These are phyloP conservation scores for Barnettozyma vustinii DNA, from an alignment of 805 yeast species.

Conservation along the genomic window DNA sequence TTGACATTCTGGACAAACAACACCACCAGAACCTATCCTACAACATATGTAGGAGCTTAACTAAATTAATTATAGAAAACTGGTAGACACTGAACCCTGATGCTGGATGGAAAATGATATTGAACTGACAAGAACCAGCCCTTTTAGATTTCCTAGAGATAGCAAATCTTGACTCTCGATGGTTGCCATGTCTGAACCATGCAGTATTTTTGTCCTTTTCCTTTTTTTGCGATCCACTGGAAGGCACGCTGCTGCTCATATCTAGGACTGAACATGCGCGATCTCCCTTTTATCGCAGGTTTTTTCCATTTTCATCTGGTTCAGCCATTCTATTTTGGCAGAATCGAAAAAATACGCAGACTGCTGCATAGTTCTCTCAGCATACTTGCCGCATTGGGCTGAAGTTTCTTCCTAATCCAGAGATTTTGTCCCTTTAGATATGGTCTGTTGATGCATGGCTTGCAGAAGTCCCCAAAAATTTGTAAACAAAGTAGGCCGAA, in stretches of 20 bases:
- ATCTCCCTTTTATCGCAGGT: neutral
- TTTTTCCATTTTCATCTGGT: neutral
- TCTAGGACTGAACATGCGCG: neutral
- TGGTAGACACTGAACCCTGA: neutral
- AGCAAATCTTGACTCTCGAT: neutral
- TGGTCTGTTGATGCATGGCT: neutral
- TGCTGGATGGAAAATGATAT: neutral
- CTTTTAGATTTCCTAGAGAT: neutral
- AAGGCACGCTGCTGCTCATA: neutral
- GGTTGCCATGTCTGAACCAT: neutral
- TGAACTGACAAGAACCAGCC: neutral
- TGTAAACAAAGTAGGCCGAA: neutral
- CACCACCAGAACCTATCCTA: neutral
- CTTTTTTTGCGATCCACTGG: neutral
- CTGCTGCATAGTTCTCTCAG: neutral
- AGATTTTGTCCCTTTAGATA: neutral
- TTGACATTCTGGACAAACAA: neutral
- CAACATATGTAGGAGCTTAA: neutral
- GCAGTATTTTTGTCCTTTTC: neutral
- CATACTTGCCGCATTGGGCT: neutral
- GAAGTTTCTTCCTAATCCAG: neutral
- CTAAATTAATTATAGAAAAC: neutral
- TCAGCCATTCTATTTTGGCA: neutral
- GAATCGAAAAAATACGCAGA: slow-evolving; percentile 3
- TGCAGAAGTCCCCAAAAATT: neutral